These are phyloP conservation scores for Henningerozyma blattae DNA, from an alignment of 805 yeast genomes.

Conservation along the genomic window DNA sequence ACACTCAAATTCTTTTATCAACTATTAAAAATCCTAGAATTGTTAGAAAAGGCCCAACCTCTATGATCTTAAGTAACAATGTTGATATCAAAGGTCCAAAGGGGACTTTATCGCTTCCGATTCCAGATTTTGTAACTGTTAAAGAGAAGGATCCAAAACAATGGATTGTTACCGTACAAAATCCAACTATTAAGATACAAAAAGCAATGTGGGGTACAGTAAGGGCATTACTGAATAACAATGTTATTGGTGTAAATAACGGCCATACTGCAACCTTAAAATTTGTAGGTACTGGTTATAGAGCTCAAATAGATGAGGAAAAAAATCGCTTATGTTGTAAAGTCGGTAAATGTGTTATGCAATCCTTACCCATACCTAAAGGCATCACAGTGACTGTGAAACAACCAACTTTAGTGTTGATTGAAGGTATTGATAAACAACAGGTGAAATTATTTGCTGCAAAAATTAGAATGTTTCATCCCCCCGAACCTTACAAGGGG, in stretches of 20 bases:
- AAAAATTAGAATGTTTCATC: slow-evolving; percentile 69
- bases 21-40: slow-evolving; percentile 40
- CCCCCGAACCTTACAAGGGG: slow-evolving; percentile 98
- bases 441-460: slow-evolving; percentile 84
- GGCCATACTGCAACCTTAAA: slow-evolving; percentile 82
- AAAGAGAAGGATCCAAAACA: slow-evolving; percentile 8
- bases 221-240: slow-evolving; percentile 65
- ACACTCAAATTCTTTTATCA: slow-evolving; percentile 33
- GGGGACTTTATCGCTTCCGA: slow-evolving; percentile 49
- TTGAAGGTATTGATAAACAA: slow-evolving; percentile 84
- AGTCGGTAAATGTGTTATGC: slow-evolving; percentile 78
- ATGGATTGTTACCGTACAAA: slow-evolving; percentile 40
- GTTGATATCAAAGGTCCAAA: slow-evolving; percentile 65
- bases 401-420: slow-evolving; percentile 69
- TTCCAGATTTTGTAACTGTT: slow-evolving; percentile 62
- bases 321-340: slow-evolving; percentile 58
- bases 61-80: slow-evolving; percentile 43
- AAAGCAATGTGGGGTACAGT: slow-evolving; percentile 93
- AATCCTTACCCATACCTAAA: slow-evolving; percentile 64
- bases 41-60: slow-evolving; percentile 55
- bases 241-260: slow-evolving; percentile 78
- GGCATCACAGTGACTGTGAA: slow-evolving; percentile 69
- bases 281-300: slow-evolving; percentile 94
- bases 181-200: slow-evolving; percentile 51
- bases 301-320: slow-evolving; percentile 63